phyloP scores from a whole-genome alignment of 2,329 filamentous ascomycete species.

The Venturia aucupariae region DNA sequence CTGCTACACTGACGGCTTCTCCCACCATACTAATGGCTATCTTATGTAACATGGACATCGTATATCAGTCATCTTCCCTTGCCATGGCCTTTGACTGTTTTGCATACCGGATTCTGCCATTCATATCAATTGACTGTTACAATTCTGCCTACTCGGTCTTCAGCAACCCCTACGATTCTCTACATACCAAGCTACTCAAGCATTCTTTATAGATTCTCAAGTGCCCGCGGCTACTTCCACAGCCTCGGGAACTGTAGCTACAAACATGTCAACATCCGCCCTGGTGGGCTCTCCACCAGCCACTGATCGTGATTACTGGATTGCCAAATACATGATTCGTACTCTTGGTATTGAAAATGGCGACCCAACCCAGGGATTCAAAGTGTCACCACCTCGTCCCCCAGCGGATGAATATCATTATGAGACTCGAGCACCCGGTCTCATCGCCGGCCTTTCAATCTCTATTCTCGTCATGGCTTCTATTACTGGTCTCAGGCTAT shows the following conservation, averaged over 20 bases:
- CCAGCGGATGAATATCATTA: slow-evolving; percentile 18
- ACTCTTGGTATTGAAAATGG: slow-evolving; percentile 17
- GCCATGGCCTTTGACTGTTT: not conserved
- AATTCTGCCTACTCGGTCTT: no score
- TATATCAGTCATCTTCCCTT: not conserved
- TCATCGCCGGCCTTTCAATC: slow-evolving; percentile 24
- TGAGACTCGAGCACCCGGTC: slow-evolving; percentile 21
- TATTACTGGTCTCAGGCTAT: slow-evolving; percentile 23
- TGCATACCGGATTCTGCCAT: not conserved
- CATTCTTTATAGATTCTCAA: no score
- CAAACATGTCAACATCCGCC: slow-evolving; percentile 18
- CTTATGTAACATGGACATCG: not conserved
- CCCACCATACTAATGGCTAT: not conserved
- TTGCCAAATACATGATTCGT: slow-evolving; percentile 22
- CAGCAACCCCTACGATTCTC: no score
- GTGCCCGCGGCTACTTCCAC: no score
- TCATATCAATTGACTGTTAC: not conserved
- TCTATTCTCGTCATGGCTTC: slow-evolving; percentile 23
- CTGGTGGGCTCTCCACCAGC: slow-evolving; percentile 18
- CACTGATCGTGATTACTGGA: slow-evolving; percentile 24
- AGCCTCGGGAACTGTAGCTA: no score
- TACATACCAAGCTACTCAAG: no score
- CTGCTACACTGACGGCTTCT: not conserved
- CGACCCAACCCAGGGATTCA: slow-evolving; percentile 19
- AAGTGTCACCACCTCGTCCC: slow-evolving; percentile 8